These are phyloP conservation scores for Saccharomycopsis sp. DNA, from an alignment of 805 yeast species.

Conservation along the genomic window DNA sequence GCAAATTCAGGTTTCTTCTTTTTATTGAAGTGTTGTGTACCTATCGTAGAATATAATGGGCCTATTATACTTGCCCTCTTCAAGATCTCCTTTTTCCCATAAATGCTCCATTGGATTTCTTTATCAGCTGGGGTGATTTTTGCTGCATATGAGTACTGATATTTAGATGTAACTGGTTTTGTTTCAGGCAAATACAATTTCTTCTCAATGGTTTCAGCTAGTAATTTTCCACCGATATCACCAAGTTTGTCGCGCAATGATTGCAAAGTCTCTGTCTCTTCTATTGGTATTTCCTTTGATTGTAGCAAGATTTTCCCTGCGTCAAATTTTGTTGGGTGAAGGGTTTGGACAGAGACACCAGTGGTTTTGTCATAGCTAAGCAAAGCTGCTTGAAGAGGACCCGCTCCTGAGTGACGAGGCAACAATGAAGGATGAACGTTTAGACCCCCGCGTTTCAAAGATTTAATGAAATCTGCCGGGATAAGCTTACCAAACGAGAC, in stretches of 20 bases:
- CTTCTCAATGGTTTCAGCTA: slow-evolving; percentile 38
- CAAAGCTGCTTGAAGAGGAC: slow-evolving; percentile 80
- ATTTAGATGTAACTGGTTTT: too few species aligned
- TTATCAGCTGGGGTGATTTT: slow-evolving; percentile 41
- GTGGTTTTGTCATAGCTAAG: slow-evolving; percentile 54
- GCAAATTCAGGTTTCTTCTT: slow-evolving; percentile 1
- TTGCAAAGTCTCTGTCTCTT: slow-evolving; percentile 32
- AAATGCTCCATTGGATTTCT: slow-evolving; percentile 52
- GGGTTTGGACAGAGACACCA: slow-evolving; percentile 84
- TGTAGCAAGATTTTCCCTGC: slow-evolving; percentile 64
- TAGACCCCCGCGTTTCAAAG: slow-evolving; percentile 57
- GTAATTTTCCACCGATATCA: slow-evolving; percentile 50
- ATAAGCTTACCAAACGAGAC: slow-evolving; percentile 85
- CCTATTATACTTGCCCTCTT: too few species aligned
- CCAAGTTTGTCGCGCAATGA: slow-evolving; percentile 50
- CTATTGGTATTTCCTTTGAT: slow-evolving; percentile 38
- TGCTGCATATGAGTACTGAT: slow-evolving; percentile 47
- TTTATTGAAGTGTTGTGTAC: slow-evolving; percentile 27
- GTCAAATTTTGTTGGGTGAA: slow-evolving; percentile 85
- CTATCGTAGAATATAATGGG: too few species aligned
- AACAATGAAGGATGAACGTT: slow-evolving; percentile 91
- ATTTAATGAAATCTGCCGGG: slow-evolving; percentile 49
- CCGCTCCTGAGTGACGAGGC: slow-evolving; percentile 79
- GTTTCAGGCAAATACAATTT: too few species aligned
- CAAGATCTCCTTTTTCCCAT: too few species aligned